Base-by-base conservation (phyloP, 2,329 filamentous ascomycete genomes). In the Paraphaeosphaeria sporulosa region DNA sequence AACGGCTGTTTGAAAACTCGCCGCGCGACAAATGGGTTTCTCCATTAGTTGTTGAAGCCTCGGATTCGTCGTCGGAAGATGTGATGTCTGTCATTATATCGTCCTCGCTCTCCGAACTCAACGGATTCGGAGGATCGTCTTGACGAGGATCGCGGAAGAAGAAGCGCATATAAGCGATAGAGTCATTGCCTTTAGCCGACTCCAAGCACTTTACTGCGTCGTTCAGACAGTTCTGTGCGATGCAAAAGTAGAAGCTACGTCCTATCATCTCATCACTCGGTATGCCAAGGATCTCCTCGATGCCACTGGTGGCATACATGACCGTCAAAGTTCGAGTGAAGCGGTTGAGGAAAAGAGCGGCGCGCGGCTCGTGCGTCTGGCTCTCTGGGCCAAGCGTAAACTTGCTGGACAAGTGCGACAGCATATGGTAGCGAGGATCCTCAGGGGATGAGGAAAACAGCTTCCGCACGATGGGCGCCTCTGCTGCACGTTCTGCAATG, bases 361-460 rank as follows among this genome's bases (percentile, higher is more conserved):
- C 93, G 43, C 93, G 86, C 9, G 92, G 92, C 75, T 96, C 93
- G 65, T 92, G 90, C 57, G 87, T 85, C 63, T 77, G 84, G 4
- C 77, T 70, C 49, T 82, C 75, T 17, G 86, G 81, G 0, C 87
- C 83, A 83, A 72, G 80, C 64, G 70, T 80, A 80, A 96, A 96
- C 75, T 94, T 95, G 71, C 89, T 86, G 12, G 93, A 96, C 17
- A 96, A 82, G 65, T 94, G 91, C 58, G 92, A 90, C 73, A 96
- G 81, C 92, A 96, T 96, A 78, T 95, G 91, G 76, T 96, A 96
- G 64, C 92, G 88, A 19, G 92, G 92, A 71, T 96, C 93, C 70
- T 88, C 85, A 15, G 91, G 90, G 8, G 92, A 94, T 27, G 90
- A 92, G 2, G 91, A 89, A 76, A 96, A 96, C 30, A 94, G 83